A percentile compares a stretch with the other conserved stretches of the same genome.
phyloP scores from a whole-genome alignment of 116 monocot species.

The Posidonia oceanica region DNA sequence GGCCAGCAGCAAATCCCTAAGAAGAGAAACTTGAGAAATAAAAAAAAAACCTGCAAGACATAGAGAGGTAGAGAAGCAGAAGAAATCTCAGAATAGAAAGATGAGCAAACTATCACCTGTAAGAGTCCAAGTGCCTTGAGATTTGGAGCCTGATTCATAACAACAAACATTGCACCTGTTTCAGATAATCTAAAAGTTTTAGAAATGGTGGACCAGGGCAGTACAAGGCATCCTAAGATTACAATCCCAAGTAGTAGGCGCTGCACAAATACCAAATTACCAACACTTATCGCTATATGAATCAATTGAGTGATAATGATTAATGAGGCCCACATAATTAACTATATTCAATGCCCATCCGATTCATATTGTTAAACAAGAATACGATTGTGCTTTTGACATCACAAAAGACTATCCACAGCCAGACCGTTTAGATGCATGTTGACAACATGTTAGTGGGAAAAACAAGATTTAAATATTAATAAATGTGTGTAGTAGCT shows the following conservation, averaged over 20 bases:
- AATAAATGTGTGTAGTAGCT: no score
- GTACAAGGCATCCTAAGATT: neutral
- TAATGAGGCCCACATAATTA: no score
- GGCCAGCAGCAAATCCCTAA: conserved; percentile 98
- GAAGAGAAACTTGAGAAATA: conserved; percentile 2
- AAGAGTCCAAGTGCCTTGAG: conserved; percentile 93
- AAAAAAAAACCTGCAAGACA: neutral
- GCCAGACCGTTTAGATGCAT: no score
- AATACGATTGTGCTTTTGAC: no score
- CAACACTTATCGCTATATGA: no score
- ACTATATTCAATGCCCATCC: no score
- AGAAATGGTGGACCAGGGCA: neutral
- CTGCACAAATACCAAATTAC: no score
- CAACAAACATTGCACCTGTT: conserved; percentile 84
- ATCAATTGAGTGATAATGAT: no score
- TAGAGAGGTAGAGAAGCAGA: neutral
- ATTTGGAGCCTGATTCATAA: conserved; percentile 72
- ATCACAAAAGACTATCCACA: no score
- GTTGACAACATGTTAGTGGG: no score
- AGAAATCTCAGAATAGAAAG: neutral
- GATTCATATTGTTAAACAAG: no score
- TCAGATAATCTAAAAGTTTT: neutral
- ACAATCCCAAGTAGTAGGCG: neutral
- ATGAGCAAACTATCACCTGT: conserved; percentile 42
- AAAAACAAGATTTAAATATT: no score